These are phyloP conservation scores for Botrytis squamosa DNA, from an alignment of 2,329 filamentous ascomycete genomes.

Conservation along the genomic window DNA sequence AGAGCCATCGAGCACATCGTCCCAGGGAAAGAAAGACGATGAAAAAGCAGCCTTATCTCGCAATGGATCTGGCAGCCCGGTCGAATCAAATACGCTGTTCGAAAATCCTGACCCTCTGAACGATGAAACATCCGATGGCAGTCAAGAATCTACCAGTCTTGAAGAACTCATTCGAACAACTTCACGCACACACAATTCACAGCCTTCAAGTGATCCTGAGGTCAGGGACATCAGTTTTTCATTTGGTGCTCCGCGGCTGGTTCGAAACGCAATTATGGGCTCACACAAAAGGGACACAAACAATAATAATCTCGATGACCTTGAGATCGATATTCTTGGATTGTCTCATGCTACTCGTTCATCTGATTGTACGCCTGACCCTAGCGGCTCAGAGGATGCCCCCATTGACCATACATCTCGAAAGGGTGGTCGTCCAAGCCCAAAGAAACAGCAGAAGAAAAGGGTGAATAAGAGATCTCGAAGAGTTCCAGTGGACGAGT, in stretches of 20 bases:
- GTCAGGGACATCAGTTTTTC: neutral
- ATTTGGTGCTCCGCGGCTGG: neutral
- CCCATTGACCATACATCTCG: neutral
- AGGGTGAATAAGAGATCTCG: conserved; percentile 22
- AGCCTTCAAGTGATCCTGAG: neutral
- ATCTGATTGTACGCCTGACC: neutral
- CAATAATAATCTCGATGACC: neutral
- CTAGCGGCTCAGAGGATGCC: neutral
- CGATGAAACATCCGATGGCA: neutral
- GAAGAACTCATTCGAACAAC: conserved; percentile 1
- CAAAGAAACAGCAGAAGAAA: conserved; percentile 4
- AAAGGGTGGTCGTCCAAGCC: neutral
- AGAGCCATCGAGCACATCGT: neutral
- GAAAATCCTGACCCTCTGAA: neutral
- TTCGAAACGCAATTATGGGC: neutral
- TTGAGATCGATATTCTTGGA: conserved; percentile 3
- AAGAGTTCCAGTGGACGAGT: conserved; percentile 28
- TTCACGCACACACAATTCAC: neutral
- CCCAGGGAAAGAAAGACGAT: neutral
- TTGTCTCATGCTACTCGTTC: neutral
- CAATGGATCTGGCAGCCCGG: neutral
- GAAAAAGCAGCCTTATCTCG: too few relatives aligned
- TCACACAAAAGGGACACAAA: neutral
- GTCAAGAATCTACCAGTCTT: conserved; percentile 4
- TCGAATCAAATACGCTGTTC: neutral